Evolutionary conservation across 2,329 filamentous ascomycete genomes (phyloP).

Genomic region (Septoria linicola): DNA sequence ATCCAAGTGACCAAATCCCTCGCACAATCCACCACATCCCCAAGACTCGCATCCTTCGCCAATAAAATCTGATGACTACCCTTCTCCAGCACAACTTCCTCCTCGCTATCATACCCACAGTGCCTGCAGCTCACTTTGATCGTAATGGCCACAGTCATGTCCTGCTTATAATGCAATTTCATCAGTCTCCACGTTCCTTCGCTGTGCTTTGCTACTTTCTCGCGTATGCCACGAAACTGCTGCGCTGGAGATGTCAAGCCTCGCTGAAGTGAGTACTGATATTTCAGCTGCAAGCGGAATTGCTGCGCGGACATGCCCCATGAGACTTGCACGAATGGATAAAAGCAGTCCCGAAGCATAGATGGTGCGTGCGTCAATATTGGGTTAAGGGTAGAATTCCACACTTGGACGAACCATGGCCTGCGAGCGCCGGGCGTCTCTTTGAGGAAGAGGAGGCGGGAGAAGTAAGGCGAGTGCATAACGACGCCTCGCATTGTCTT

Average conservation of each 20-base stretch:
- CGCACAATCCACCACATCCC: not conserved
- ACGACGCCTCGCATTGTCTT: not conserved
- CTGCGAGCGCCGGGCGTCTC: not conserved
- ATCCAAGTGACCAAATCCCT: not conserved
- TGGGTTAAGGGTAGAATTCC: not conserved
- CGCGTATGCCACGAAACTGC: not conserved
- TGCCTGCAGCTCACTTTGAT: not conserved
- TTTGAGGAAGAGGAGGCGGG: not conserved
- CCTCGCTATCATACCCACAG: not conserved
- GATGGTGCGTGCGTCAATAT: not conserved
- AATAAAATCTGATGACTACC: not conserved
- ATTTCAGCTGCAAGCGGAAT: not conserved
- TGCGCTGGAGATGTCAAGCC: not conserved
- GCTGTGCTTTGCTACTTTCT: not conserved
- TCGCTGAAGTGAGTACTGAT: not conserved
- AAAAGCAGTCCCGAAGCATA: not conserved
- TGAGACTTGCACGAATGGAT: not conserved
- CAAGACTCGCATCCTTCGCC: not conserved
- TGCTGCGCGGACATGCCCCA: not conserved
- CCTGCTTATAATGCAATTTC: not conserved
- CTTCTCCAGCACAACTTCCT: not conserved
- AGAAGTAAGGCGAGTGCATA: not conserved
- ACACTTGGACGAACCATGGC: not conserved
- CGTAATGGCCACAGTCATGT: not conserved
- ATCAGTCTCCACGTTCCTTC: not conserved